Percentiles rank a stretch among this genome's conserved stretches.
phyloP scores from a whole-genome alignment of 1,139 yeast genomes.

The Yamadazyma sp. region DNA sequence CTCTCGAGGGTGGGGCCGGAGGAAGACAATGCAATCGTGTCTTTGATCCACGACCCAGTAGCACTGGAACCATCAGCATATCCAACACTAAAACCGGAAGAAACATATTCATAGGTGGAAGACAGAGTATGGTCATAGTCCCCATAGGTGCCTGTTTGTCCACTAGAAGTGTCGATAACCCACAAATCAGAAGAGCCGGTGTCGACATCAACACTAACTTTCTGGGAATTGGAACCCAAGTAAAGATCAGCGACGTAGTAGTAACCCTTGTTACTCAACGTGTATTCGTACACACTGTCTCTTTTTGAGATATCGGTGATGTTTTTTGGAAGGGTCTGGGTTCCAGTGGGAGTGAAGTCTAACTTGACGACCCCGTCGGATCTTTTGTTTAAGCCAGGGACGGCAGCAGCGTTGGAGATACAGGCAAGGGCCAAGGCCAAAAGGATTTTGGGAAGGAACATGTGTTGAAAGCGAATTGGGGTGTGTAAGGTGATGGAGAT shows the following conservation, averaged over 20 bases:
- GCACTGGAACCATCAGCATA: constrained; percentile 67
- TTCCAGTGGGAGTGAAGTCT: constrained; percentile 10
- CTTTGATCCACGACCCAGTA: constrained; percentile 58
- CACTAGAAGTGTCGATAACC: constrained; percentile 22
- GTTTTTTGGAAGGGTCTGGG: constrained; percentile 1
- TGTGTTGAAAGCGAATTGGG: not conserved
- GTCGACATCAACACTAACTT: constrained; percentile 37
- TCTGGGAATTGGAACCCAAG: constrained; percentile 34
- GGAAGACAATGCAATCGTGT: constrained; percentile 27
- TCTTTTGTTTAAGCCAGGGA: constrained; percentile 15
- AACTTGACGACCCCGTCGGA: constrained; percentile 13
- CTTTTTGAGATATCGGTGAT: not conserved
- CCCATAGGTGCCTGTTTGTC: constrained; percentile 13
- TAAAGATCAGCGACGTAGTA: constrained; percentile 48
- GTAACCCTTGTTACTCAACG: constrained; percentile 13
- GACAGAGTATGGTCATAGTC: constrained; percentile 14
- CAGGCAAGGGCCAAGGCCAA: constrained; percentile 12
- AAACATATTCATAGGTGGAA: constrained; percentile 33
- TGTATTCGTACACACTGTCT: constrained; percentile 2
- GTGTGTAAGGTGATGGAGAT: not conserved
- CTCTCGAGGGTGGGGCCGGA: constrained; percentile 7
- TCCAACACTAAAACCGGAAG: constrained; percentile 36
- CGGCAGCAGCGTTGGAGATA: constrained; percentile 11
- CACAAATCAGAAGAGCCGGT: constrained; percentile 53
- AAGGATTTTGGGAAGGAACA: constrained; percentile 9